A percentile compares a stretch with the other conserved stretches of the same genome.
phyloP scores from a whole-genome alignment of 768 basidiomycete species.

The Termitomyces sp. region DNA sequence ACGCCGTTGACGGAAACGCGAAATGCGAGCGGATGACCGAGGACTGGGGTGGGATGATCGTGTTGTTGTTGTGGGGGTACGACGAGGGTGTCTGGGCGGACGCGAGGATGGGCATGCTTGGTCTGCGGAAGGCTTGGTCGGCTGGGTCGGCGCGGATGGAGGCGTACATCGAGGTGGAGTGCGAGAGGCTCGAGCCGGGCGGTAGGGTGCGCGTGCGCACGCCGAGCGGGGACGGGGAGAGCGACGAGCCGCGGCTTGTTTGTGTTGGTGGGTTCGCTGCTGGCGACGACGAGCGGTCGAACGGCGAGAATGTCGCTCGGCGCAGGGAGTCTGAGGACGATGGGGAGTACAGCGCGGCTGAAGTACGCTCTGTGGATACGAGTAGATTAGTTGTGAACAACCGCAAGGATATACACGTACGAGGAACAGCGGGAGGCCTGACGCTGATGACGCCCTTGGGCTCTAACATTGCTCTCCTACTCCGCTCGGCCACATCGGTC shows the following conservation, averaged over 20 bases:
- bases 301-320: conserved; percentile 19
- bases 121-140: conserved; percentile 16
- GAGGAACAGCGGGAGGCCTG: not conserved
- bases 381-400: not conserved
- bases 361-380: conserved; percentile 5
- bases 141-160: conserved; percentile 6
- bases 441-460: conserved; percentile 23
- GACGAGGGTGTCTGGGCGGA: not conserved
- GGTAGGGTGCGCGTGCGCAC: conserved; percentile 5
- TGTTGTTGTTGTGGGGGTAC: no score
- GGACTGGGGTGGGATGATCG: no score
- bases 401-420: not conserved
- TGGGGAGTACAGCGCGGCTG: conserved; percentile 22
- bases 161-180: conserved; percentile 22
- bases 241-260: conserved; percentile 13
- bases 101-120: conserved; percentile 20
- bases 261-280: conserved; percentile 15
- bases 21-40: no score
- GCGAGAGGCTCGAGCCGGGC: conserved; percentile 11
- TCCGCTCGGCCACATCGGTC: not conserved
- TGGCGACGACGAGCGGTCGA: conserved; percentile 16
- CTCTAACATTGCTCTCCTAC: conserved; percentile 21
- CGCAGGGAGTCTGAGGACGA: conserved; percentile 28
- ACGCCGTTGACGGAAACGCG: not conserved
- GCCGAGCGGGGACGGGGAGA: conserved; percentile 8